Evolutionary conservation across 257 asterid species (phyloP).

Genomic region (Fraxinus anomala): DNA sequence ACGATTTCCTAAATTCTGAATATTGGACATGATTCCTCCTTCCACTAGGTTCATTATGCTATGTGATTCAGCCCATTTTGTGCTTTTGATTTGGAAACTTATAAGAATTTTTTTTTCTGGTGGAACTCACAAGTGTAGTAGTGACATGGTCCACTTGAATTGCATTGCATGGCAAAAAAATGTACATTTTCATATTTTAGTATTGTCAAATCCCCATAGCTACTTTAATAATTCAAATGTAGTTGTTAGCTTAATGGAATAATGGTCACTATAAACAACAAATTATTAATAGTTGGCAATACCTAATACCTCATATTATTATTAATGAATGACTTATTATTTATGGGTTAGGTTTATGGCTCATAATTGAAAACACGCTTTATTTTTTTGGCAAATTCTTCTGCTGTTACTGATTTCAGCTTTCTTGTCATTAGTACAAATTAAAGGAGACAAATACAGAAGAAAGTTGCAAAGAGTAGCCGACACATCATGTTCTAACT

Average conservation of each 20-base stretch:
- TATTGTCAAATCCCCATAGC: background rate
- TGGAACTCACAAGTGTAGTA: too few relatives aligned
- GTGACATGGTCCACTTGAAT: background rate
- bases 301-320: background rate
- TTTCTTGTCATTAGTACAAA: background rate
- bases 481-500: constrained; percentile 39
- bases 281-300: background rate
- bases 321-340: background rate
- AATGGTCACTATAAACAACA: background rate
- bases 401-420: background rate
- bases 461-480: constrained; percentile 37
- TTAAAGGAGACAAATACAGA: constrained; percentile 31
- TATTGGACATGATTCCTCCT: background rate
- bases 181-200: background rate
- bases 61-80: background rate
- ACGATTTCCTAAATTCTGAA: too few relatives aligned
- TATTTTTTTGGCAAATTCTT: background rate
- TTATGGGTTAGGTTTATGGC: background rate
- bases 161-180: background rate
- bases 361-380: background rate
- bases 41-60: background rate
- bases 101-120: too few relatives aligned
- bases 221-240: constrained; percentile 2
- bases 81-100: background rate
- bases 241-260: background rate